Evolutionary conservation across 768 basidiomycete genomes (phyloP), one percentile per base, ranked within the genome.

Genomic region (Glaciozyma martinii): DNA sequence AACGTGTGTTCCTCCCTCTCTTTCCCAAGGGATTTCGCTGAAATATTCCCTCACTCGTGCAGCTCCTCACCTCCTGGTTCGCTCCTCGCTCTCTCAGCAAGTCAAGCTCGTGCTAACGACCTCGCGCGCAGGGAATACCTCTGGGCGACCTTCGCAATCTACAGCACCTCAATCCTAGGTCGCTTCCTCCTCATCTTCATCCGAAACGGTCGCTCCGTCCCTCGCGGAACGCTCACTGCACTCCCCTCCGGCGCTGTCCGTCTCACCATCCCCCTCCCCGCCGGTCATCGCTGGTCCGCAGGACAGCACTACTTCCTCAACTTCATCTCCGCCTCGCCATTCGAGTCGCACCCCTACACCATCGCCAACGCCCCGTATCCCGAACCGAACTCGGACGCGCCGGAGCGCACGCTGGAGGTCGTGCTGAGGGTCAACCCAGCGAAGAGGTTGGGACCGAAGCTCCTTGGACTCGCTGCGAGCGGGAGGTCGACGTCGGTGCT

Each of bases 231-330:
- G 19, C 62, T 69, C 61, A 65, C 72, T 25, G 60, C 60, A 0
- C 64, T 74, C 29, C 63, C 63, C 19, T 70, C 66, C 56, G 57
- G 68, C 42, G 63, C 70, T 13, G 59, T 74, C 25, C 60, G 67
- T n/a, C 63, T 74, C 25, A 68, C 66, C 18, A 54, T 68, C 32
- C 30, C 23, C 13, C 47, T 72, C 21, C 63, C 60, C n/a, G 25
- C 29, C 5, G 47, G 42, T 27, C 61, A 69, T 30, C 55, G 57
- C n/a, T 74, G 73, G 73, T 63, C 56, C 16, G 71, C 73, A 0
- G 73, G 73, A 3, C 71, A 72, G 56, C 73, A 74, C 61, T 70
- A 61, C 63, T 74, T 72, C 33, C 50, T 74, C 65, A 74, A 74
- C 65, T 74, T 74, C 50, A 21, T 68, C 63, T 67, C 63, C 29